Percentiles rank a stretch among this genome's conserved stretches.
phyloP scores from a whole-genome alignment of 768 basidiomycete species.

The Mycena epipterygia region DNA sequence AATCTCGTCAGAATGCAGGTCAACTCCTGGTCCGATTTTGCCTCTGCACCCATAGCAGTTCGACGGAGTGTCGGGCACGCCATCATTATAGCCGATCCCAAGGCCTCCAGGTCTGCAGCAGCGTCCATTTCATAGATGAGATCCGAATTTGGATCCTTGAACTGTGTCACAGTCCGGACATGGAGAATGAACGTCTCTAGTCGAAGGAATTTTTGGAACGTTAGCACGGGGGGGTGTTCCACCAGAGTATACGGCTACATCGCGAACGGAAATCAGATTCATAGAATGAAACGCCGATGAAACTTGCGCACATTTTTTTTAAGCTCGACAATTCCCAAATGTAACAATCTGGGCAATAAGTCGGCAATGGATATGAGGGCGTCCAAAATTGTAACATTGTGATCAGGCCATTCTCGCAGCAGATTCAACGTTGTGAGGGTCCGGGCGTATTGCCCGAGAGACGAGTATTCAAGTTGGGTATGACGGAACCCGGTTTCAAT shows the following conservation, averaged over 20 bases:
- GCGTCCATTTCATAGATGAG: background rate
- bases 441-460: background rate
- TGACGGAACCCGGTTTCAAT: background rate
- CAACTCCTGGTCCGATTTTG: background rate
- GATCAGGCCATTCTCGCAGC: background rate
- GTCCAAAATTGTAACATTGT: background rate
- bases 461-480: background rate
- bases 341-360: background rate
- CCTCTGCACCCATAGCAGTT: background rate
- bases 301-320: background rate
- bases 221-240: background rate
- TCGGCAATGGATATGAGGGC: background rate
- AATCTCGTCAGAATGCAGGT: conserved; percentile 4
- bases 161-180: too few relatives aligned
- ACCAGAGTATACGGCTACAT: background rate
- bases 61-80: conserved; percentile 11
- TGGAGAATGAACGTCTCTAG: conserved; percentile 13
- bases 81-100: background rate
- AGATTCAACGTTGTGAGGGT: conserved; percentile 22
- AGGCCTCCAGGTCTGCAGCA: background rate
- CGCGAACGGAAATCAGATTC: background rate
- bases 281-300: too few relatives aligned
- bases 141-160: too few relatives aligned
- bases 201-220: background rate
- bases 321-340: conserved; percentile 9